Conservation (phyloP, 2,329 filamentous ascomycete species). For the Sarocladiaceae sp. region DNA sequence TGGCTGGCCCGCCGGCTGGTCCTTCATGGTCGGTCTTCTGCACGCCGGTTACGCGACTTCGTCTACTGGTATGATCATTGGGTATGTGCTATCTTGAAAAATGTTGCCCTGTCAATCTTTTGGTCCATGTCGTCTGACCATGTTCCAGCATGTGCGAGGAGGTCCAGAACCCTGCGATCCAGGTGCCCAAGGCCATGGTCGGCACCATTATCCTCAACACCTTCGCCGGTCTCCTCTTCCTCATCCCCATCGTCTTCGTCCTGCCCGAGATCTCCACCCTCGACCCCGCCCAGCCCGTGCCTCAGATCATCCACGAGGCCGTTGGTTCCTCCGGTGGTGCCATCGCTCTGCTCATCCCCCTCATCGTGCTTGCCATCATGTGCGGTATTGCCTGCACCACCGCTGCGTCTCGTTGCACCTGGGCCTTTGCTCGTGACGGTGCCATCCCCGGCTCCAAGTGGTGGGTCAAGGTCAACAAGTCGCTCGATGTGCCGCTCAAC, state of each 20-base stretch:
- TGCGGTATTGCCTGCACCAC: constrained; percentile 66
- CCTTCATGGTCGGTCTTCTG: constrained; percentile 65
- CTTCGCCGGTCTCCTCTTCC: constrained; percentile 58
- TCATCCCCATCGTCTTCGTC: constrained; percentile 64
- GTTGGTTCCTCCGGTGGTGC: constrained; percentile 55
- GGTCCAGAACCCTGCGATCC: constrained; percentile 56
- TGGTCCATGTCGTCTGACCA: too few species aligned
- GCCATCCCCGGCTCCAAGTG: constrained; percentile 56
- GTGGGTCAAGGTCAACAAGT: constrained; percentile 57
- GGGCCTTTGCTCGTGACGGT: constrained; percentile 65
- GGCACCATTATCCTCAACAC: constrained; percentile 61
- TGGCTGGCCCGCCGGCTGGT: constrained; percentile 66
- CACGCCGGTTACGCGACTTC: constrained; percentile 70
- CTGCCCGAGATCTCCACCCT: constrained; percentile 54
- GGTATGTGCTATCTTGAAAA: constrained; percentile 52
- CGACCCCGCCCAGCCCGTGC: constrained; percentile 54
- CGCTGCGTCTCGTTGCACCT: constrained; percentile 59
- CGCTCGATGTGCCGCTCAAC: constrained; percentile 60
- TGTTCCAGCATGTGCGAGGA: constrained; percentile 63
- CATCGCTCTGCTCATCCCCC: constrained; percentile 56
- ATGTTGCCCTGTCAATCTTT: not conserved
- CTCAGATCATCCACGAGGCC: constrained; percentile 56
- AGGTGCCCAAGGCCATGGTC: constrained; percentile 70
- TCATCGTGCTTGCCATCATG: constrained; percentile 59
- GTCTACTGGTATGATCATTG: constrained; percentile 74